Evolutionary conservation across 2,329 filamentous ascomycete species (phyloP), one percentile per base, ranked within the genome.

Genomic region (Stromatinia cepivora): DNA sequence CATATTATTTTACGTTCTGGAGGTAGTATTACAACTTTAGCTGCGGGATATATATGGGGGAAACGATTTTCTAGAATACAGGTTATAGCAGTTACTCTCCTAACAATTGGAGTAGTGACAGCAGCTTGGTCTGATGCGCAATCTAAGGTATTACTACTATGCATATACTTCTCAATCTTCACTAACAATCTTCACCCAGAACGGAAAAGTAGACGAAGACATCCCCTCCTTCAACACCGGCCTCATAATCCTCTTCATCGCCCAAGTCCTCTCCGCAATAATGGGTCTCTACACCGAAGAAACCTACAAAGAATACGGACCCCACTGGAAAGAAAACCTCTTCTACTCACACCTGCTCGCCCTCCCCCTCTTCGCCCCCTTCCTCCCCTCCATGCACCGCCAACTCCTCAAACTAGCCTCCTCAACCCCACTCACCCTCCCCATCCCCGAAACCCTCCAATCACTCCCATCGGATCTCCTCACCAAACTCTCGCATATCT

Each of bases 1-100:
- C 95, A 99, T 78, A 99, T 99, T 76, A 98, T 99, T 74, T 84
- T 99, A 42, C 88, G 95, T 66, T 97, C 94, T 62, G 97, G 94
- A 63, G 95, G 95, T 22, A 97, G 94, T 76, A 96, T 98, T 72
- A 96, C 94, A 6, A 98, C 95, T 11, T 97, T 99, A 88, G 81
- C 90, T 22, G 92, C 94, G n/a, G 95, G 95, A 4, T 93, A 90
- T 77, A 75, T 97, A 20, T 93, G 90, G 77, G 94, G 94, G 53
- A 97, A 94, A 81, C 86, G 85, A 73, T 98, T 97, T 78, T 91
- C 92, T 7, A 85, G 84, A 34, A 85, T 92, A 63, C 95, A 99
- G 78, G 84, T 97, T 10, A 79, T 92, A 31, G 92, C 93, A 34
- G 95, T 99, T 36, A 81, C 90, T 10, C 83, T 97, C 53, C 84